Conservation (phyloP, 805 yeast genomes). For the Candida multigemmis region DNA sequence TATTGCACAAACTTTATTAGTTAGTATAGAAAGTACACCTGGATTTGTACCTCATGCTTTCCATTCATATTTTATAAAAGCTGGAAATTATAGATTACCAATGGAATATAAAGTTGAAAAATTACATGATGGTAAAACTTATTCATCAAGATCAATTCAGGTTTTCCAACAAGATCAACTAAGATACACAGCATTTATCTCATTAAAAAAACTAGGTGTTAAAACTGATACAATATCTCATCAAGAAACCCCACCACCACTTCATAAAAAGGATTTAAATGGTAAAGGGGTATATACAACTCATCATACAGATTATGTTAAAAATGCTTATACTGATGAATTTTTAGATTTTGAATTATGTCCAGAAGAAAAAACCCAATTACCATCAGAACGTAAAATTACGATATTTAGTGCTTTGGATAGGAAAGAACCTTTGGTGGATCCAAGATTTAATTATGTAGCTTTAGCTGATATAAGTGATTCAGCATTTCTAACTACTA, state of each 20-base stretch:
- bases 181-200: constrained; percentile 43
- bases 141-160: constrained; percentile 42
- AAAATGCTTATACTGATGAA: constrained; percentile 29
- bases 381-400: constrained; percentile 30
- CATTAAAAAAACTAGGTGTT: constrained; percentile 19
- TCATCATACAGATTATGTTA: constrained; percentile 26
- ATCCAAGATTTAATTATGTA: constrained; percentile 20
- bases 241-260: constrained; percentile 8
- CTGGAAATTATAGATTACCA: constrained; percentile 39
- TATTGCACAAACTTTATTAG: constrained; percentile 56
- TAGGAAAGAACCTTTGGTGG: constrained; percentile 9
- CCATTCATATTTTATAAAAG: constrained; percentile 52
- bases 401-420: constrained; percentile 30
- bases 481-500: constrained; percentile 29
- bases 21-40: constrained; percentile 42
- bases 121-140: constrained; percentile 44
- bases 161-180: constrained; percentile 46
- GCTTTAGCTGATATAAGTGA: constrained; percentile 31
- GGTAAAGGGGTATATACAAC: constrained; percentile 15
- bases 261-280: constrained; percentile 15
- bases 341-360: constrained; percentile 19
- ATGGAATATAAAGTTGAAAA: constrained; percentile 46
- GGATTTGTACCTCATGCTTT: constrained; percentile 45
- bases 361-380: constrained; percentile 22
- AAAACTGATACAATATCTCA: constrained; percentile 2